Conservation (phyloP, 148 eudicot genomes). For the Persicaria maculosa region DNA sequence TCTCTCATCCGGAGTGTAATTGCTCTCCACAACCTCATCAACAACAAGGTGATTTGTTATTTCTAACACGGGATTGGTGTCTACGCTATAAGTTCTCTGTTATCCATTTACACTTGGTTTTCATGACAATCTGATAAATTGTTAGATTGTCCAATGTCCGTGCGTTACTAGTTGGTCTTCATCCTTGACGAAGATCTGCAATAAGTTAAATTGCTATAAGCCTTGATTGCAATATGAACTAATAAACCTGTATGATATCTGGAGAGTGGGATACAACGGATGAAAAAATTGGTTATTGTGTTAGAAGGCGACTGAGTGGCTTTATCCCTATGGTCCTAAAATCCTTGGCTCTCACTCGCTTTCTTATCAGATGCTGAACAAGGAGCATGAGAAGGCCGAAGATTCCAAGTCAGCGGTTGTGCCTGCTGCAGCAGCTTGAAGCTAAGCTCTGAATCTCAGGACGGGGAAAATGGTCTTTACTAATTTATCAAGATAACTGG, state of each 20-base stretch:
- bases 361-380: slow-evolving; percentile 50
- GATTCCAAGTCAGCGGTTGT: slow-evolving; percentile 40
- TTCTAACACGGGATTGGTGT: too few relatives aligned
- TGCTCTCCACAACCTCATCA: slow-evolving; percentile 91
- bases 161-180: background rate
- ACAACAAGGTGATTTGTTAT: slow-evolving; percentile 57
- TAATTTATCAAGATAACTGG: background rate
- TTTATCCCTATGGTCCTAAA: too few relatives aligned
- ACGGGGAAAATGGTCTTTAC: slow-evolving; percentile 1
- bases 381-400: slow-evolving; percentile 65
- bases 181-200: background rate
- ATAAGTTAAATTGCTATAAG: background rate
- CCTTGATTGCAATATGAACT: background rate
- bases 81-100: too few relatives aligned
- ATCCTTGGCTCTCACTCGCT: background rate
- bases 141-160: background rate
- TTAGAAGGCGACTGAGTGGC: too few relatives aligned
- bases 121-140: background rate
- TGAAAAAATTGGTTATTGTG: too few relatives aligned
- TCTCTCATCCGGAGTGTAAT: slow-evolving; percentile 84
- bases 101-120: background rate
- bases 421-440: slow-evolving; percentile 29
- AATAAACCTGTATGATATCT: background rate
- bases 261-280: background rate
- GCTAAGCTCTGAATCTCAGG: slow-evolving; percentile 15